phyloP scores from a whole-genome alignment of 148 eudicot genomes.

The Talinum fruticosum region DNA sequence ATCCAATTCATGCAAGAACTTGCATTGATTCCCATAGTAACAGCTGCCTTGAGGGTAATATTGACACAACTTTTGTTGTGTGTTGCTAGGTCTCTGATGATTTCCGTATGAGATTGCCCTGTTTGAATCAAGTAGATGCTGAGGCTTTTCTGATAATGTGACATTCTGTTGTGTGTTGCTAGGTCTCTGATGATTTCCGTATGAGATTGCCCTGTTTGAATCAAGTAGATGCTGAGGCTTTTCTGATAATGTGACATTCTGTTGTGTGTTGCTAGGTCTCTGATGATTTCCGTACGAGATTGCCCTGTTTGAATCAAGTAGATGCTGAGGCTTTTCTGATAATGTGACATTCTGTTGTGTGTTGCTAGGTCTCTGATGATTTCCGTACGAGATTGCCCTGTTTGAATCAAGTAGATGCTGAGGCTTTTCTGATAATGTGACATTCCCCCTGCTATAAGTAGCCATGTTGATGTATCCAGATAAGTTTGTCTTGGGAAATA shows the following conservation, averaged over 20 bases:
- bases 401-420: conserved; percentile 1
- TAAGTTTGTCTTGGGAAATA: neutral
- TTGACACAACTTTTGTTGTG: conserved; percentile 17
- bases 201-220: too few species aligned
- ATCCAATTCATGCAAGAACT: conserved; percentile 26
- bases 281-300: conserved; percentile 21
- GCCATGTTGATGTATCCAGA: neutral
- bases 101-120: too few species aligned
- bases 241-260: too few species aligned
- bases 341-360: conserved; percentile 8
- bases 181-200: conserved; percentile 16
- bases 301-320: too few species aligned
- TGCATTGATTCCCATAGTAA: conserved; percentile 26
- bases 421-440: neutral
- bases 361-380: conserved; percentile 7
- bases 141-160: too few species aligned
- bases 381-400: conserved; percentile 1
- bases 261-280: neutral
- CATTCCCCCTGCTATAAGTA: neutral
- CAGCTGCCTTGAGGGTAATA: conserved; percentile 30
- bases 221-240: too few species aligned
- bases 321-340: too few species aligned
- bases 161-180: neutral
- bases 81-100: conserved; percentile 7
- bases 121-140: too few species aligned